Conservation (phyloP, 2,329 filamentous ascomycete genomes). For the Colletotrichum sp. region DNA sequence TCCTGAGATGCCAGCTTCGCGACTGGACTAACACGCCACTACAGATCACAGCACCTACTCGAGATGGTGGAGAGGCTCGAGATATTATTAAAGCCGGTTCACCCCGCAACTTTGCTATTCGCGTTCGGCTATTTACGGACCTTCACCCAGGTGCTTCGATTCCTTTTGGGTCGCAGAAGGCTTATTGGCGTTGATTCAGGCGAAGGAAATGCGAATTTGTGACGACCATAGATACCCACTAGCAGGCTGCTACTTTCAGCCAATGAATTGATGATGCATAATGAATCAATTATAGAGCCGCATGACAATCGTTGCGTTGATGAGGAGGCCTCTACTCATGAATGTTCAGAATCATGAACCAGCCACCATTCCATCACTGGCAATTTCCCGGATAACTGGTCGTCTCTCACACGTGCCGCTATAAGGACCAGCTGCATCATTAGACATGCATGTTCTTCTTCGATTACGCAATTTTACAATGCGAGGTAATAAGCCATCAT, state of each 20-base stretch:
- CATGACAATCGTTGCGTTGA: neutral
- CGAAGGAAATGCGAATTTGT: neutral
- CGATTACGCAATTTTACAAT: neutral
- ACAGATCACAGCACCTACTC: constrained; percentile 14
- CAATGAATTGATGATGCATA: neutral
- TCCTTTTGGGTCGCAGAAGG: neutral
- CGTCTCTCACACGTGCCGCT: too few species aligned
- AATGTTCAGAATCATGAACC: neutral
- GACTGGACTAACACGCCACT: neutral
- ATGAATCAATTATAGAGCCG: neutral
- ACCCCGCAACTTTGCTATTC: neutral
- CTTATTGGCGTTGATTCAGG: neutral
- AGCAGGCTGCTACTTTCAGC: neutral
- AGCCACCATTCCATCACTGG: rapidly evolving
- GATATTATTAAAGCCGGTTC: neutral
- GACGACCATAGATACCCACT: neutral
- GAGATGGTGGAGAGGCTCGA: neutral
- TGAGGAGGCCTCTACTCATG: rapidly evolving
- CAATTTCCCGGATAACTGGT: neutral
- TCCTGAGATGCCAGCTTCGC: neutral
- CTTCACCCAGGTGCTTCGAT: neutral
- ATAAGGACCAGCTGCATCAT: neutral
- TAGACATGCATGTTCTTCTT: neutral
- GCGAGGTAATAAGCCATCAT: neutral
- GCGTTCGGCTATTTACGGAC: neutral